Evolutionary conservation across 352 stramenopile genomes (phyloP), one percentile per base, ranked within the genome.

Genomic region (Phytopythium helicoides): DNA sequence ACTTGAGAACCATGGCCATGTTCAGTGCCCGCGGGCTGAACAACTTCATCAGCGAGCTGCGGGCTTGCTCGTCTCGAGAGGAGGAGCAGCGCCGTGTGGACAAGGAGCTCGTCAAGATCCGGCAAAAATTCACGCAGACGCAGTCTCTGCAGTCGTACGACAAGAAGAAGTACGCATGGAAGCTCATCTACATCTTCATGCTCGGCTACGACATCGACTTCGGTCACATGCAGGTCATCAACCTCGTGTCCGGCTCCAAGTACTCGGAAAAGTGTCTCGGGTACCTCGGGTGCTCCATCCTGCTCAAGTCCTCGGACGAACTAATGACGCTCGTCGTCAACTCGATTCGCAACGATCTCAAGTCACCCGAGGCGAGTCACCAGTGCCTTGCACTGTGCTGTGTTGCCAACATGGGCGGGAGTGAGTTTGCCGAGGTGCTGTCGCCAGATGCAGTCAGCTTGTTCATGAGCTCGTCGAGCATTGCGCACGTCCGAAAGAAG

Each of bases 151-250:
- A 92, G 58, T 95, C 87, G 38, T 99, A 99, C 70, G 92, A 99
- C 69, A 87, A 96, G 52, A 99, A 99, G 68, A 99, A 99, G 73
- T 99, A 99, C 73, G 94, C 98, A 45, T 99, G 96, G 96, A 99
- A 99, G 79, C 76, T 99, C 54, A 97, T 99, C 23, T 99, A 99
- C 76, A 99, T 99, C 71, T 98, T 97, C 73, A 98, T 99, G 76
- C 72, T 99, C 44, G 97, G 97, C 53, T 99, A 99, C 71, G 96
- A 99, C 72, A 96, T 99, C 49, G 95, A 99, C 69, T 99, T 99
- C 85, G 97, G 97, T 28, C 95, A 99, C 68, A 94, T 98, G 68
- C 95, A 99, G 77, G 78, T 99, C 31, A 92, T 99, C 56, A 96
- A 94, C 33, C 76, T 99, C 41, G 94, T 99, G 19, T 86, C 82